Conservation (phyloP, 75 land plant genomes). For the Chamaecyparis obtusa region DNA sequence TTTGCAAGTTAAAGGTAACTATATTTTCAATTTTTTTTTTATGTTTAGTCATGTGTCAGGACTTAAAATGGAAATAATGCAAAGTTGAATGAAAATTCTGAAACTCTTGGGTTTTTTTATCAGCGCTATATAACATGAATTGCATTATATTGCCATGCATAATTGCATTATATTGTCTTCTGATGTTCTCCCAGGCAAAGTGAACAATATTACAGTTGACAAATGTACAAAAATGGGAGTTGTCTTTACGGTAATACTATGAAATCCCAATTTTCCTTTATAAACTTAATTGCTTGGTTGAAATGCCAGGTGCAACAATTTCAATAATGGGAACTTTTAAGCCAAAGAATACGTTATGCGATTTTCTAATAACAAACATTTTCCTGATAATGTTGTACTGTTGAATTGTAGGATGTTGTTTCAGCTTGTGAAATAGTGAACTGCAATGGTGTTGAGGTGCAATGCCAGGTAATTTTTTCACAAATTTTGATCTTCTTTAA, state of each 20-base stretch:
- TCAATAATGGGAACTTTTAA: not conserved
- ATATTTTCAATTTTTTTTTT: not conserved
- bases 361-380: not conserved
- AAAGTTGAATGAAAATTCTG: conserved; percentile 9
- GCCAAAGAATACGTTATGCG: not conserved
- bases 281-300: not conserved
- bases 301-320: not conserved
- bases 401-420: conserved; percentile 78
- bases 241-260: conserved; percentile 65
- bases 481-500: not conserved
- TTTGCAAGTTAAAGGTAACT: conserved; percentile 79
- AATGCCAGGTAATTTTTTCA: conserved; percentile 72
- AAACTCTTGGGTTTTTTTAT: not conserved
- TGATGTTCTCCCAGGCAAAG: conserved; percentile 67
- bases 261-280: not conserved
- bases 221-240: conserved; percentile 93
- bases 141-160: not conserved
- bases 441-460: conserved; percentile 92
- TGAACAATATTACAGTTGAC: conserved; percentile 91
- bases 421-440: conserved; percentile 98
- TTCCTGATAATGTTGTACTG: conserved; percentile 8
- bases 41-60: not conserved
- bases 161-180: not conserved
- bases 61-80: conserved; percentile 5
- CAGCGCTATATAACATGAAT: not conserved